These are phyloP conservation scores for Cutaneotrichosporon sp. DNA, from an alignment of 1,284 basidiomycete genomes.

Conservation along the genomic window DNA sequence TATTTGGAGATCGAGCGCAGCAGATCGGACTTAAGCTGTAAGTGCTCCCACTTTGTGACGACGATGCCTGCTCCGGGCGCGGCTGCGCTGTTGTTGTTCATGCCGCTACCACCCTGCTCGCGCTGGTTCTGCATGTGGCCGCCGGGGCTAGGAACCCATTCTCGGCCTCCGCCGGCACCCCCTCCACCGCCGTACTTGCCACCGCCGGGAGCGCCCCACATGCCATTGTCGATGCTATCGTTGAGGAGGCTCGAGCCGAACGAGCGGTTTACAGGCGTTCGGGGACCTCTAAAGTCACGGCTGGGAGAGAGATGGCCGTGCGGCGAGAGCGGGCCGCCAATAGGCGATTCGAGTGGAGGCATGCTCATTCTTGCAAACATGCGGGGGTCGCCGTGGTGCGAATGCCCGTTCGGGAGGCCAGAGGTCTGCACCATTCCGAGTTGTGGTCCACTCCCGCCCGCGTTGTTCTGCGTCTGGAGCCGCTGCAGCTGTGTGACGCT, in stretches of 20 bases:
- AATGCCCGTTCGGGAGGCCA: slow-evolving; percentile 12
- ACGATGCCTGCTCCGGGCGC: slow-evolving; percentile 73
- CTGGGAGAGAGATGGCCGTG: slow-evolving; percentile 15
- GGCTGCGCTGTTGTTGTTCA: slow-evolving; percentile 46
- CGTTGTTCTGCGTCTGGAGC: slow-evolving; percentile 30
- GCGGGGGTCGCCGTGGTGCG: slow-evolving; percentile 11
- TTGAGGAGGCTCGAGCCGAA: slow-evolving; percentile 22
- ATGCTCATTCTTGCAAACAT: slow-evolving; percentile 11
- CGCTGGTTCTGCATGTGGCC: slow-evolving; percentile 12
- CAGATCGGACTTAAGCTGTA: slow-evolving; percentile 80
- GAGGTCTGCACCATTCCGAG: slow-evolving; percentile 11
- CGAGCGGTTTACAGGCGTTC: slow-evolving; percentile 22
- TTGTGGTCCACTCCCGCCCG: not conserved
- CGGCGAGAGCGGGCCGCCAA: slow-evolving; percentile 6
- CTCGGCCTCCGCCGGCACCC: slow-evolving; percentile 7
- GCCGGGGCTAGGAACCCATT: slow-evolving; percentile 21
- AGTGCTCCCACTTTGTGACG: slow-evolving; percentile 94
- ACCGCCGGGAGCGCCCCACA: slow-evolving; percentile 20
- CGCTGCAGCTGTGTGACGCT: slow-evolving; percentile 74
- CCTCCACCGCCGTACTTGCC: slow-evolving; percentile 18
- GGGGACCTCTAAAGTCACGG: slow-evolving; percentile 14
- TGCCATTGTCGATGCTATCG: slow-evolving; percentile 20
- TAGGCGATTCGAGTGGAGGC: slow-evolving; percentile 18
- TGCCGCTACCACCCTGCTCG: slow-evolving; percentile 13
- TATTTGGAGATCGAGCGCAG: slow-evolving; percentile 88